Conservation (phyloP, 2,329 filamentous ascomycete species). For the Xylaria sp. region DNA sequence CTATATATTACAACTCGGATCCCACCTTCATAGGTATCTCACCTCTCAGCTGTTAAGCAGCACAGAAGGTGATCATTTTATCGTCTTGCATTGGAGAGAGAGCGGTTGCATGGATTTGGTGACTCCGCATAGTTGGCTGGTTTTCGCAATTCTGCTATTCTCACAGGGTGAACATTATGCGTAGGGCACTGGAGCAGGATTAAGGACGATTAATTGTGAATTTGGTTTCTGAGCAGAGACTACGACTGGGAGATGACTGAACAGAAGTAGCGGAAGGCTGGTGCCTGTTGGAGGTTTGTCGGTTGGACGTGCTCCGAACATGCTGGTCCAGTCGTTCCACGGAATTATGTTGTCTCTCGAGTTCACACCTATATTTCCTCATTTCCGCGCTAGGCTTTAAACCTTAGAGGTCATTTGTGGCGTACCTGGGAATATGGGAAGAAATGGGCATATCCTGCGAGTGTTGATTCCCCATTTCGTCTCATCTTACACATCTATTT, state of each 20-base stretch:
- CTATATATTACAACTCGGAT: conserved; percentile 38
- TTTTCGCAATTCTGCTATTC: conserved; percentile 32
- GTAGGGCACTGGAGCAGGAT: conserved; percentile 24
- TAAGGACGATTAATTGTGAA: conserved; percentile 23
- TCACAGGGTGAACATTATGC: conserved; percentile 21
- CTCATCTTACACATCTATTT: conserved; percentile 18
- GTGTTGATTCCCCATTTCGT: conserved; percentile 7
- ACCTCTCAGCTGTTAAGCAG: conserved; percentile 17
- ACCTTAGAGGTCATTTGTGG: conserved; percentile 33
- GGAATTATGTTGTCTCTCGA: conserved; percentile 2
- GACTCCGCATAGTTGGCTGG: conserved; percentile 33
- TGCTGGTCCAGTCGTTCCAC: conserved; percentile 2
- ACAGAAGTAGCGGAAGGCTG: conserved; percentile 9
- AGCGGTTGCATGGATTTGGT: conserved; percentile 37
- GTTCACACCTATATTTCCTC: conserved; percentile 16
- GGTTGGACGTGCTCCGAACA: conserved; percentile 8
- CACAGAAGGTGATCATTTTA: conserved; percentile 28
- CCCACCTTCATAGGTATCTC: conserved; percentile 28
- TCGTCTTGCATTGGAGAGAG: conserved; percentile 38
- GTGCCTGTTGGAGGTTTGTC: conserved; percentile 12
- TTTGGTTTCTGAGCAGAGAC: conserved; percentile 15
- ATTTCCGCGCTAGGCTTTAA: conserved; percentile 2
- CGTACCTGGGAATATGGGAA: conserved; percentile 31
- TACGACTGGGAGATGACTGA: conserved; percentile 13
- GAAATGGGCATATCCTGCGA: conserved; percentile 19